These are phyloP conservation scores for Pezicula radicicola DNA, from an alignment of 2,329 filamentous ascomycete genomes.

Conservation along the genomic window DNA sequence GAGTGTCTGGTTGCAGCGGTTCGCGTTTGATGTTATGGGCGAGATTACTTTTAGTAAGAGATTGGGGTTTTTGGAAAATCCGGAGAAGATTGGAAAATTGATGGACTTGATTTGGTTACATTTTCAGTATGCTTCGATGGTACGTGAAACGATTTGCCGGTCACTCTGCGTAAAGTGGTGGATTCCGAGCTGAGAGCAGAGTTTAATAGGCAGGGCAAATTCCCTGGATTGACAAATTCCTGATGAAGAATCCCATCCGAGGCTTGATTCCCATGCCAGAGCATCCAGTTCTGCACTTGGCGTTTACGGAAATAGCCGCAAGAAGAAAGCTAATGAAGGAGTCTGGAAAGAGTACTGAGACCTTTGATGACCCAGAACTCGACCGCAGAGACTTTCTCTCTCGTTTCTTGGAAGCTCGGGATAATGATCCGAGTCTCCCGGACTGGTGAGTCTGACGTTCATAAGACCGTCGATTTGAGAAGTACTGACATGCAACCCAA, in stretches of 20 bases:
- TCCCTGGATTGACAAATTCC: conserved; percentile 7
- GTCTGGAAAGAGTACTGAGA: conserved; percentile 25
- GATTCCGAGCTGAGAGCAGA: too few relatives aligned
- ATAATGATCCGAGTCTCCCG: not conserved
- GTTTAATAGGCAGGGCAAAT: conserved; percentile 25
- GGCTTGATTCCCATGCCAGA: not conserved
- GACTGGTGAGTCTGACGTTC: not conserved
- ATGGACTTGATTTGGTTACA: conserved; percentile 26
- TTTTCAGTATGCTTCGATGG: conserved; percentile 24
- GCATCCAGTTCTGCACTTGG: not conserved
- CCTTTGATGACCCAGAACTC: not conserved
- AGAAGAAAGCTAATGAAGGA: conserved; percentile 23
- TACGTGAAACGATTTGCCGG: too few relatives aligned
- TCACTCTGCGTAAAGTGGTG: too few relatives aligned
- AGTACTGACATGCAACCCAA: not conserved
- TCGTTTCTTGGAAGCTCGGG: conserved; percentile 16
- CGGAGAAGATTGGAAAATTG: conserved; percentile 29
- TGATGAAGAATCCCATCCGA: conserved; percentile 7
- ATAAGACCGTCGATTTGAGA: too few relatives aligned
- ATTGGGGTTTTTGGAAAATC: conserved; percentile 30
- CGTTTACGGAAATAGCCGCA: conserved; percentile 24
- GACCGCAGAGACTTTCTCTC: conserved; percentile 22
- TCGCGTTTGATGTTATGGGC: conserved; percentile 32
- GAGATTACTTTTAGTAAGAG: conserved; percentile 27
- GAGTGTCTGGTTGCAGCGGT: conserved; percentile 35